These are phyloP conservation scores for Lagenidium giganteum DNA, from an alignment of 352 stramenopile genomes.

Conservation along the genomic window DNA sequence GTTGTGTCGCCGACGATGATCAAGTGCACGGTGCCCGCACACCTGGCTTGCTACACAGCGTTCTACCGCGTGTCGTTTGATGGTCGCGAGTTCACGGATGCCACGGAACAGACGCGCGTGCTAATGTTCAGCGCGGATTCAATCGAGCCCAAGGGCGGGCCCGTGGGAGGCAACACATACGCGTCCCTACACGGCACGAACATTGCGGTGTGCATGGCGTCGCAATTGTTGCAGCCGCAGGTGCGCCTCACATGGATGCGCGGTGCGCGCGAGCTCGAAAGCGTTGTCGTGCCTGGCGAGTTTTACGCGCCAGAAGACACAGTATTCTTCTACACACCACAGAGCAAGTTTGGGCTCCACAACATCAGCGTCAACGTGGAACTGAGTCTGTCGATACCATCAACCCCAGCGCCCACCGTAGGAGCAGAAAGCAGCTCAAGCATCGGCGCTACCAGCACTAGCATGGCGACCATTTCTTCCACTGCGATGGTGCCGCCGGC, in stretches of 20 bases:
- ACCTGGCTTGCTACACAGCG: slow-evolving; percentile 52
- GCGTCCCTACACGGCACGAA: slow-evolving; percentile 52
- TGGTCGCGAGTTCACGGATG: slow-evolving; percentile 39
- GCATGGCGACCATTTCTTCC: background rate
- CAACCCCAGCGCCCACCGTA: background rate
- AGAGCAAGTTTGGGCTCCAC: slow-evolving; percentile 69
- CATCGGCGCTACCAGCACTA: background rate
- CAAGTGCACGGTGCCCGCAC: slow-evolving; percentile 31
- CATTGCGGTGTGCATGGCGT: slow-evolving; percentile 40
- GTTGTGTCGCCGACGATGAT: slow-evolving; percentile 36
- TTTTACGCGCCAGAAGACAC: slow-evolving; percentile 55
- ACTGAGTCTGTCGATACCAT: slow-evolving; percentile 21
- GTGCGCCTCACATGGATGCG: slow-evolving; percentile 58
- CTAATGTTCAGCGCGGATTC: slow-evolving; percentile 49
- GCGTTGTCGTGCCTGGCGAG: slow-evolving; percentile 43
- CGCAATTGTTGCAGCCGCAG: slow-evolving; percentile 16
- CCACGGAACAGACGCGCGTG: slow-evolving; percentile 23
- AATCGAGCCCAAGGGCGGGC: slow-evolving; percentile 48
- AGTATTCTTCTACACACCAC: slow-evolving; percentile 72
- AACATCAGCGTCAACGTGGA: slow-evolving; percentile 62
- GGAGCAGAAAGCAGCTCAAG: background rate
- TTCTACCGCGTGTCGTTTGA: slow-evolving; percentile 66
- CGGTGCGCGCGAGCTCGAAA: slow-evolving; percentile 52
- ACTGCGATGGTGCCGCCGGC: background rate
- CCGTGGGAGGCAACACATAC: slow-evolving; percentile 71